Conservation (phyloP, 2,329 filamentous ascomycete species). For the Penicillium corylophilum region DNA sequence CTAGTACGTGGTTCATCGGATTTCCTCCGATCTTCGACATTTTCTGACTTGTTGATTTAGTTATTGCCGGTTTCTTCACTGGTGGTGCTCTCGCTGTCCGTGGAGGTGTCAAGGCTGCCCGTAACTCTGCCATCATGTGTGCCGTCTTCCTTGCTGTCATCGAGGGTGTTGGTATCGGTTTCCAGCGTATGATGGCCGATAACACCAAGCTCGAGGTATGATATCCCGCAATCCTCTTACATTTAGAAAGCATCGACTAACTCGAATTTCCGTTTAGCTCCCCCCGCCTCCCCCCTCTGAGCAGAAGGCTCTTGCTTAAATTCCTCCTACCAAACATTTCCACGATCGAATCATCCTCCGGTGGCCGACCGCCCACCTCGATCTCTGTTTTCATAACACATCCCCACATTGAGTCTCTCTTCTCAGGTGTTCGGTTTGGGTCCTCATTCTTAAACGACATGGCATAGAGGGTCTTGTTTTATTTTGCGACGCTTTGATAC, state of each 20-base stretch:
- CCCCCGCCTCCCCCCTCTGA: constrained; percentile 37
- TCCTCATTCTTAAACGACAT: constrained; percentile 35
- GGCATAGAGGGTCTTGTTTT: constrained; percentile 34
- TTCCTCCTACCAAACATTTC: constrained; percentile 2
- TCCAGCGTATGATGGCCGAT: constrained; percentile 90
- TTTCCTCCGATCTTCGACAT: not conserved
- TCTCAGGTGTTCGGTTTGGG: constrained; percentile 41
- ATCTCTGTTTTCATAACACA: constrained; percentile 22
- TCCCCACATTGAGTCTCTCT: constrained; percentile 35
- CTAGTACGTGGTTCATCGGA: constrained; percentile 55
- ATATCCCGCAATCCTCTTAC: not conserved
- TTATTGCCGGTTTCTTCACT: constrained; percentile 96
- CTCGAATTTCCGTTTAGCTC: constrained; percentile 24
- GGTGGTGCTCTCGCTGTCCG: constrained; percentile 87
- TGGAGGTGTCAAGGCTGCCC: constrained; percentile 85
- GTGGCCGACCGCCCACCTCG: constrained; percentile 23
- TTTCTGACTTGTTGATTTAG: constrained; percentile 26
- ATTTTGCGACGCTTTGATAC: constrained; percentile 27
- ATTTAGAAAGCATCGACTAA: not conserved
- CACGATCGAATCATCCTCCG: constrained; percentile 14
- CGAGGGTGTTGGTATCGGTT: constrained; percentile 93
- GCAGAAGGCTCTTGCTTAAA: constrained; percentile 40
- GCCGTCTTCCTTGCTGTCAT: constrained; percentile 93
- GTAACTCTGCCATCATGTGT: constrained; percentile 95
- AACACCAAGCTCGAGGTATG: constrained; percentile 77